Percentiles rank a stretch among this genome's conserved stretches.
phyloP scores from a whole-genome alignment of 164 flowering plant species.

The Macadamia integrifolia region DNA sequence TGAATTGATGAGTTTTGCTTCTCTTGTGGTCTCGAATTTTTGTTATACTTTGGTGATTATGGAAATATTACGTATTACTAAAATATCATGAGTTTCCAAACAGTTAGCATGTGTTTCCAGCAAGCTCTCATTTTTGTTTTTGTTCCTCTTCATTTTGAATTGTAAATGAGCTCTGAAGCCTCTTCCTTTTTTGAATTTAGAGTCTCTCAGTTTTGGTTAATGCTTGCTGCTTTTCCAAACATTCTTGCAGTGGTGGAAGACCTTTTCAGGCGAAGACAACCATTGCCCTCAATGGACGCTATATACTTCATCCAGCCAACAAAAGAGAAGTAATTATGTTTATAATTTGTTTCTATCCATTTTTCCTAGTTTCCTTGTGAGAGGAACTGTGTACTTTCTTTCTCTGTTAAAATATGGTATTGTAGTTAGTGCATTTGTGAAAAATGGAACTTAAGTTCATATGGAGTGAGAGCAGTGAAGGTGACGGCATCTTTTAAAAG shows the following conservation, averaged over 20 bases:
- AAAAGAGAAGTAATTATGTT: conserved; percentile 67
- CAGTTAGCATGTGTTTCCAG: neutral
- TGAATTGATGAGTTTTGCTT: too few species aligned
- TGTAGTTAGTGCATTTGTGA: neutral
- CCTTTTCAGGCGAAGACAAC: conserved; percentile 85
- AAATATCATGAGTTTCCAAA: neutral
- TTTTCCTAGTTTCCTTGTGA: neutral
- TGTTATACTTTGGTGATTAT: too few species aligned
- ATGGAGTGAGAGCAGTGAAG: too few species aligned
- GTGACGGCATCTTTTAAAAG: too few species aligned
- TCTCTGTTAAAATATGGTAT: neutral
- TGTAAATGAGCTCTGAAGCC: neutral
- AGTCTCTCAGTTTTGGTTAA: neutral
- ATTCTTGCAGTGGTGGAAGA: conserved; percentile 95
- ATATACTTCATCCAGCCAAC: conserved; percentile 93
- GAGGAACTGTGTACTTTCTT: neutral
- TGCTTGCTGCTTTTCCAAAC: conserved; percentile 1
- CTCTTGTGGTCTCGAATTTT: too few species aligned
- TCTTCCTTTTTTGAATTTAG: neutral
- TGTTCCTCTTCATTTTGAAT: neutral
- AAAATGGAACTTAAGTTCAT: neutral
- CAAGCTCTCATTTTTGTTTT: neutral
- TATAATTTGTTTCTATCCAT: neutral
- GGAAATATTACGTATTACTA: neutral
- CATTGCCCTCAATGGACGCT: conserved; percentile 95